These are phyloP conservation scores for Prunella vulgaris DNA, from an alignment of 257 asterid species.

Conservation along the genomic window DNA sequence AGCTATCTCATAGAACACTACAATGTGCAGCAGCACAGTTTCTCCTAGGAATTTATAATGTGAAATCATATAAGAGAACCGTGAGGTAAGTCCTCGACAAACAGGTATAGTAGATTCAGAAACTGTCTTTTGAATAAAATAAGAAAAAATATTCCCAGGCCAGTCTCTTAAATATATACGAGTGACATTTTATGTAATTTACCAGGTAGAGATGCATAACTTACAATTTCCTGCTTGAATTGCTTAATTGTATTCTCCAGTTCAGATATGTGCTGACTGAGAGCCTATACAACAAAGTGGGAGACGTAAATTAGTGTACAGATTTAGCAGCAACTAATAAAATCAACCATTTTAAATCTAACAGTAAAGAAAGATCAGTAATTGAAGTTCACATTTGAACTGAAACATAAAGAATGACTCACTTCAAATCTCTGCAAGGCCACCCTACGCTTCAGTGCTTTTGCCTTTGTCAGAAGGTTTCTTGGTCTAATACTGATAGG, in stretches of 20 bases:
- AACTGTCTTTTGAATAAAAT: neutral
- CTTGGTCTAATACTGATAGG: conserved; percentile 88
- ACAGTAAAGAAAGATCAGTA: neutral
- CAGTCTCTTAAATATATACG: neutral
- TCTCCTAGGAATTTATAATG: neutral
- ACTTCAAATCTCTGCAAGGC: conserved; percentile 98
- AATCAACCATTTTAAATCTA: neutral
- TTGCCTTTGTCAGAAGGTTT: conserved; percentile 95
- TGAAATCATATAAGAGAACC: neutral
- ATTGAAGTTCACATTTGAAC: conserved; percentile 7
- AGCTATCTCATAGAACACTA: conserved; percentile 9
- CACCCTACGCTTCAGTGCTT: conserved; percentile 93
- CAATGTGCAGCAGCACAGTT: neutral
- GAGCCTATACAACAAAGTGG: conserved; percentile 54
- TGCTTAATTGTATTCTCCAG: conserved; percentile 77
- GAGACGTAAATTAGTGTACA: conserved; percentile 21
- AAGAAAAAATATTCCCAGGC: neutral
- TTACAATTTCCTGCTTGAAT: conserved; percentile 64
- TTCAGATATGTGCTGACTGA: conserved; percentile 89
- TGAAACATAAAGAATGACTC: conserved; percentile 24
- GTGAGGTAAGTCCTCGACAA: neutral
- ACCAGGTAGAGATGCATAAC: conserved; percentile 25
- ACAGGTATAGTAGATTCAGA: neutral
- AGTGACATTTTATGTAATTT: neutral
- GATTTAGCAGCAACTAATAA: neutral